phyloP scores from a whole-genome alignment of 2,329 filamentous ascomycete species.

The Xylariaceae sp. region DNA sequence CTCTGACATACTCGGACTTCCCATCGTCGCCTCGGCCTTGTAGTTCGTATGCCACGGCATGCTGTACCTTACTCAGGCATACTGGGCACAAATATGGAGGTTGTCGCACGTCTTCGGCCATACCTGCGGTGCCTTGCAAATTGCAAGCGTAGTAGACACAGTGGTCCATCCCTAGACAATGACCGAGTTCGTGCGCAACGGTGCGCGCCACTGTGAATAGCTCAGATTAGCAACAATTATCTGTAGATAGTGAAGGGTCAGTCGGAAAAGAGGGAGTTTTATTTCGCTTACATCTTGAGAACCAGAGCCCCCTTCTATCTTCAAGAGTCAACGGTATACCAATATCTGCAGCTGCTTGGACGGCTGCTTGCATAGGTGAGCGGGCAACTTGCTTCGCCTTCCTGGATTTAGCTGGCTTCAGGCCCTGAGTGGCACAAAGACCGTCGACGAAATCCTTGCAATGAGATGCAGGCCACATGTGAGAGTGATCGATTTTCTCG shows the following conservation, averaged over 20 bases:
- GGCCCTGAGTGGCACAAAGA: conserved; percentile 25
- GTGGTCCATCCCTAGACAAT: conserved; percentile 63
- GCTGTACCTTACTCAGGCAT: conserved; percentile 49
- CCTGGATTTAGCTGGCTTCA: conserved; percentile 7
- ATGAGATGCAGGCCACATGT: conserved; percentile 63
- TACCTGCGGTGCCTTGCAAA: conserved; percentile 56
- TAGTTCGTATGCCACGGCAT: conserved; percentile 24
- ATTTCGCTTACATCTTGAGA: conserved; percentile 42
- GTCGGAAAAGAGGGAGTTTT: too few relatives aligned
- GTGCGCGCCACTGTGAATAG: conserved; percentile 44
- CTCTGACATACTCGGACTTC: conserved; percentile 20
- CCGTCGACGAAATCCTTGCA: conserved; percentile 47
- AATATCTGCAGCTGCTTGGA: conserved; percentile 21
- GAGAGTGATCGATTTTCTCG: conserved; percentile 36
- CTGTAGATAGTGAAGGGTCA: too few relatives aligned
- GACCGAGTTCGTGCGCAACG: conserved; percentile 60
- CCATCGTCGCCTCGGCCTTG: conserved; percentile 11
- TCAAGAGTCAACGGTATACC: too few relatives aligned
- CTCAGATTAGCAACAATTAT: too few relatives aligned
- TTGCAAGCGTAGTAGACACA: conserved; percentile 62
- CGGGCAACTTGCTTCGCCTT: conserved; percentile 5
- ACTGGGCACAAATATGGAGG: conserved; percentile 61
- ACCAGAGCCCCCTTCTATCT: conserved; percentile 44
- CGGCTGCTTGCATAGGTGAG: conserved; percentile 28
- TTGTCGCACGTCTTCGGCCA: conserved; percentile 56